Base-by-base conservation (phyloP, 2,329 filamentous ascomycete species). In the Cytospora paraplurivora region DNA sequence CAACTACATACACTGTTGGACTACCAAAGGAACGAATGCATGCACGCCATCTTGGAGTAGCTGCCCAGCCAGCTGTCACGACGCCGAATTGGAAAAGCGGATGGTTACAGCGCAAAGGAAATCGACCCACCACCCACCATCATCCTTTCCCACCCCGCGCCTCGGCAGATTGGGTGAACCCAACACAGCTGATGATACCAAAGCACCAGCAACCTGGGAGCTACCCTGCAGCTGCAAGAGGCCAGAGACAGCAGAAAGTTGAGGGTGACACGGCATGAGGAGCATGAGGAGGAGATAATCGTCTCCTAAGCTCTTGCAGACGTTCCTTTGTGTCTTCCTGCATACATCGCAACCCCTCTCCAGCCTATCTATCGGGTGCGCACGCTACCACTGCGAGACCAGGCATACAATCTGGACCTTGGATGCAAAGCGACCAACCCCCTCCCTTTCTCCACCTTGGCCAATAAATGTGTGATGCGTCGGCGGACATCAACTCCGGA, bases 201-300 rank as follows among this genome's bases (percentile, higher is more conserved):
- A 32, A 33, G 54, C 51, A 35, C 21, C 58, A 38, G 35, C 37
- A 8, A 32, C 35, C 54, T 61, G 49, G 58, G 50, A 21, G 51
- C 51, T 41, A 44, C 51, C 51, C 27, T 49, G 58, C 51, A 52
- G 54, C 50, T 61, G 58, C n/a, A 37, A 19, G n/a, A 55, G 51
- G 55, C n/a, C 35, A 19, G n/a, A 55, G 51, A 61, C n/a, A 44
- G 33, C 38, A n/a, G 58, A 37, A 38, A 32, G n/a, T 60, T 17
- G 37, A 52, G n/a, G 35, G n/a, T 35, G 50, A 47, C 27, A 54
- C 41, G 47, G n/a, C 53, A 35, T 21, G 12, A 8, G 7, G 44
- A 11, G 44, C 12, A n/a, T n/a, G n/a, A 10, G n/a, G n/a, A 47
- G 15, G 17, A 44, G 7, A 10, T n/a, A n/a, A n/a, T n/a, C 7